A percentile compares a stretch with the other conserved stretches of the same genome.
Conservation (phyloP, 306 rosid genomes). For the Acacia crassicarpa region DNA sequence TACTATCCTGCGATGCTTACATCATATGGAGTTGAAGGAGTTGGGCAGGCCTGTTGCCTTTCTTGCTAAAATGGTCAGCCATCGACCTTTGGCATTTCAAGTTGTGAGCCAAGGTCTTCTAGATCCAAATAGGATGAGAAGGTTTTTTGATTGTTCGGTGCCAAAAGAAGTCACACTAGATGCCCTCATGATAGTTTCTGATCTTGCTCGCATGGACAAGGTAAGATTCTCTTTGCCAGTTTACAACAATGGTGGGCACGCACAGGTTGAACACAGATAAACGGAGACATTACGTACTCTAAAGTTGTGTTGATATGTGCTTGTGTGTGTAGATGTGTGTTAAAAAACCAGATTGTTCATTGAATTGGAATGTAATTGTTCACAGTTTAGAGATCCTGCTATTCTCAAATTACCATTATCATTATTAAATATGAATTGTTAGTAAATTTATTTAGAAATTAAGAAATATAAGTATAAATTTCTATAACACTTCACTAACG, state of each 20-base stretch:
- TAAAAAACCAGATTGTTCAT: not conserved
- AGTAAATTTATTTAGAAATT: not conserved
- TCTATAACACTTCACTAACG: not conserved
- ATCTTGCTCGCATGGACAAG: conserved; percentile 98
- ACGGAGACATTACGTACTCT: conserved; percentile 4
- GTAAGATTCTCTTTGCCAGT: conserved; percentile 44
- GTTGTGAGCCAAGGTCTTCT: conserved; percentile 80
- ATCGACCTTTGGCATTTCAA: conserved; percentile 81
- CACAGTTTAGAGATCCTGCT: not conserved
- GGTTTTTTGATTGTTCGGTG: conserved; percentile 59
- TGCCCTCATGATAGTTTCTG: conserved; percentile 86
- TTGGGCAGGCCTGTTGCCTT: conserved; percentile 88
- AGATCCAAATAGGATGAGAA: conserved; percentile 76
- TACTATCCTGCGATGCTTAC: conserved; percentile 70
- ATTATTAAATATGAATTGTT: not conserved
- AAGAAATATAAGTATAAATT: not conserved
- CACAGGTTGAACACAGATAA: conserved; percentile 12
- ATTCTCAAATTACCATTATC: not conserved
- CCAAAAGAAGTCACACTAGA: conserved; percentile 83
- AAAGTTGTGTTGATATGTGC: conserved; percentile 1
- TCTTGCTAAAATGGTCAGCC: conserved; percentile 83
- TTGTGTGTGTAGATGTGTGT: not conserved
- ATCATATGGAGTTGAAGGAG: conserved; percentile 65
- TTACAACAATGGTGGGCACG: conserved; percentile 5
- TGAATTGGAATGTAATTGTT: not conserved